phyloP scores from a whole-genome alignment of 2,329 filamentous ascomycete genomes.

The Biscogniauxia sp. region DNA sequence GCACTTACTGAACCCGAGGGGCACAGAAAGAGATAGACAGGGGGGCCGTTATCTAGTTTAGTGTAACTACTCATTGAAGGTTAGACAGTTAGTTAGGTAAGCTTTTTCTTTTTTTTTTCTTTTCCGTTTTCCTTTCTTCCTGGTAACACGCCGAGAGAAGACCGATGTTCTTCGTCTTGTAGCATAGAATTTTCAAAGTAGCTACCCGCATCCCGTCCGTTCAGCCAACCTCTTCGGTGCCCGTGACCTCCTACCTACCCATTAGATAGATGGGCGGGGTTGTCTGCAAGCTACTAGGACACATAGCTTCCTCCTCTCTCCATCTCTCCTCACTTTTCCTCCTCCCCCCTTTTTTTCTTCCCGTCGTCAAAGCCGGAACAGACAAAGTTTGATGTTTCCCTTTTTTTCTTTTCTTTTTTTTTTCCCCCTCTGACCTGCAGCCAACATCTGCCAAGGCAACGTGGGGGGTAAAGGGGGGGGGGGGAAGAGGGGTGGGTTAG shows the following conservation, averaged over 20 bases:
- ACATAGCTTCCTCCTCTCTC: not conserved
- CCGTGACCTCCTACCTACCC: not conserved
- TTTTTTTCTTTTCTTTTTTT: conserved; percentile 7
- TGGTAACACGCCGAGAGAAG: not conserved
- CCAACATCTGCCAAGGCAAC: not conserved
- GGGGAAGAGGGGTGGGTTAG: not conserved
- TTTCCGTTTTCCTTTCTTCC: too few species aligned
- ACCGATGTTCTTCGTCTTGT: not conserved
- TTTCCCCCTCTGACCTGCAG: not conserved
- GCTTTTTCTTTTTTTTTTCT: too few species aligned
- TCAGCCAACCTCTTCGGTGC: not conserved
- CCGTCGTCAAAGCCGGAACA: not conserved
- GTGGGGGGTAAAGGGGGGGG: not conserved
- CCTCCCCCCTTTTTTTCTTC: not conserved
- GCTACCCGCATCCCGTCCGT: not conserved
- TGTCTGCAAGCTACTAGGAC: conserved; percentile 3
- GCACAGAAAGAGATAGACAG: too few species aligned
- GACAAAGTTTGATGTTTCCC: not conserved
- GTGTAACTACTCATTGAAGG: too few species aligned
- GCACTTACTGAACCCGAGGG: not conserved
- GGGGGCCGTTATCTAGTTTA: not conserved
- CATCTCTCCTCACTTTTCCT: not conserved
- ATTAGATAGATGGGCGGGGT: not conserved
- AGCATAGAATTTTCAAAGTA: not conserved
- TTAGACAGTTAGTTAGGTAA: too few species aligned